Evolutionary conservation across 805 yeast genomes (phyloP).

Genomic region (Candida insectorum): DNA sequence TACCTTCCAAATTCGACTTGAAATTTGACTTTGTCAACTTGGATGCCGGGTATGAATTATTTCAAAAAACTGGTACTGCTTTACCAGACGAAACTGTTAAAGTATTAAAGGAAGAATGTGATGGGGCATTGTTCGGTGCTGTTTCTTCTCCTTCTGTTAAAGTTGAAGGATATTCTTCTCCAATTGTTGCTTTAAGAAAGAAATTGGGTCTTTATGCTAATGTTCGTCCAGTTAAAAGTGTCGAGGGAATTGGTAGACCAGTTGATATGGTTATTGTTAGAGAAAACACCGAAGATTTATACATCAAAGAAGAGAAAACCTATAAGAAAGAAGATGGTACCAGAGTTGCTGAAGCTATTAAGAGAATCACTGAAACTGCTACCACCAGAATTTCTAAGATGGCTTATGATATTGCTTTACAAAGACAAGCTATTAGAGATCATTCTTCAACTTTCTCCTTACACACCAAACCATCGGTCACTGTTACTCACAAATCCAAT

Average conservation of each 20-base stretch:
- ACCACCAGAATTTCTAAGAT: conserved; percentile 82
- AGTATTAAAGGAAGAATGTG: conserved; percentile 73
- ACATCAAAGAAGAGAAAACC: conserved; percentile 87
- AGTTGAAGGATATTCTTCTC: conserved; percentile 96
- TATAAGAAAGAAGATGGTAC: conserved; percentile 77
- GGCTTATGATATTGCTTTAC: conserved; percentile 89
- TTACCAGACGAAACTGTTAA: conserved; percentile 90
- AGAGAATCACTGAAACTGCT: conserved; percentile 90
- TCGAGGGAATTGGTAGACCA: conserved; percentile 78
- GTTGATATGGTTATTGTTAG: conserved; percentile 98
- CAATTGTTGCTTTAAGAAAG: conserved; percentile 97
- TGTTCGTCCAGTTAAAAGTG: conserved; percentile 96
- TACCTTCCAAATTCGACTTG: conserved; percentile 73
- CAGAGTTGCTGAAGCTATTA: conserved; percentile 94
- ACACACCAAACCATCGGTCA: conserved; percentile 58
- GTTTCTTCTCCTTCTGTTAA: conserved; percentile 92
- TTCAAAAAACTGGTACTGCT: conserved; percentile 93
- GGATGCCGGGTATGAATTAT: conserved; percentile 92
- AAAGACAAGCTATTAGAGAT: conserved; percentile 78
- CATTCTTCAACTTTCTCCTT: conserved; percentile 31
- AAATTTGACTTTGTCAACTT: conserved; percentile 83
- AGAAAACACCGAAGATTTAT: conserved; percentile 97
- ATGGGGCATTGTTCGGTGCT: conserved; percentile 97
- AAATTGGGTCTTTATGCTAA: conserved; percentile 92
- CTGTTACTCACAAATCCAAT: conserved; percentile 95